Evolutionary conservation across 257 asterid species (phyloP), one percentile per base, ranked within the genome.

Genomic region (Solanum clarkiae): DNA sequence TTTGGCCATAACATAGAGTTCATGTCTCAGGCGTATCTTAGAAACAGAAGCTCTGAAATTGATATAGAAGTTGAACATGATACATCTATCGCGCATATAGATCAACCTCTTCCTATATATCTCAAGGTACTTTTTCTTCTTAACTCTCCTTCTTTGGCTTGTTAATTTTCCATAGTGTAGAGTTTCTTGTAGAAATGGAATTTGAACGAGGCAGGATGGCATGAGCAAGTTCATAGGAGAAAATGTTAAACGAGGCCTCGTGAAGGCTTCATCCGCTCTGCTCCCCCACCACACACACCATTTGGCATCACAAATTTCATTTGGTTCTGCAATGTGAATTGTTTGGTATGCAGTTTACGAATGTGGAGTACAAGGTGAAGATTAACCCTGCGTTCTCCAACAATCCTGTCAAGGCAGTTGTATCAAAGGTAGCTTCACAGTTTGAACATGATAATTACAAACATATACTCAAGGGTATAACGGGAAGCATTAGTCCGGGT

Each of bases 401-500:
- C 60, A 95, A 93, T 88, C 94, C 94, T 2, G 91, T 93, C 53
- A 94, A 90, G 86, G 90, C 92, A 42, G 93, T 93, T 7, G 87
- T 91, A 83, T 90, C 94, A 7, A 95, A 91, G 84, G 93, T 92
- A 47, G 90, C 91, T 20, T 86, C 89, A 14, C 95, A 89, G 79
- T 55, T 90, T 12, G 92, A 91, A 20, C 86, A 91, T 26, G 93
- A 93, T 49, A 89, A 83, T 65, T 91, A 96, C 91, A 96, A 94
- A 92, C 94, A 94, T 84, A 96, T 96, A 90, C 69, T 96, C 86
- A 94, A 92, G 36, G 98, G 99, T 17, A 90, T 96, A 71, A 92
- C 97, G 6, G 99, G 98, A 60, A 96, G 95, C 86, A 88, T 93
- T 44, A 94, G 94, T 59, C 99, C 99, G 6, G 98, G 98, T 79